Percentiles rank a stretch among this genome's conserved stretches.
phyloP scores from a whole-genome alignment of 352 stramenopile genomes.

The Globisporangium nunn region DNA sequence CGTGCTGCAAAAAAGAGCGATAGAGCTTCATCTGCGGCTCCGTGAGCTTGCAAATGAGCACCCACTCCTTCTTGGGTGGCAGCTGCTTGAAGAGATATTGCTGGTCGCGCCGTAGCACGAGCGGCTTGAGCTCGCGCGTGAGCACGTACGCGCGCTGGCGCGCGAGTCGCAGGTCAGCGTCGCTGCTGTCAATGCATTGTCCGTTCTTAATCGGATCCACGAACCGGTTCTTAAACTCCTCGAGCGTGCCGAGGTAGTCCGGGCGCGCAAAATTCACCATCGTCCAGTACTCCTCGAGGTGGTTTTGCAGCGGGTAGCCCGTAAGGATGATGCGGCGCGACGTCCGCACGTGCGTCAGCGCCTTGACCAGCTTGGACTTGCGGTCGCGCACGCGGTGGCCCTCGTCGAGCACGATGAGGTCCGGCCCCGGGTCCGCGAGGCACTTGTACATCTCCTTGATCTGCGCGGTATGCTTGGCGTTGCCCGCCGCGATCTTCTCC shows the following conservation, averaged over 20 bases:
- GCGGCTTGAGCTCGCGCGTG: conserved; percentile 71
- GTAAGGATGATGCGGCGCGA: conserved; percentile 91
- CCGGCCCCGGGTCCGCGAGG: conserved; percentile 63
- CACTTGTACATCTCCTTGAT: conserved; percentile 64
- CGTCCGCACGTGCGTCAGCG: conserved; percentile 71
- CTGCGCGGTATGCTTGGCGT: conserved; percentile 47
- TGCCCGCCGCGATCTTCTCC: conserved; percentile 65
- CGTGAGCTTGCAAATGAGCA: conserved; percentile 79
- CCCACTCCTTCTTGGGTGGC: conserved; percentile 86
- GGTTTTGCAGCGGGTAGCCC: conserved; percentile 94
- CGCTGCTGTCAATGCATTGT: conserved; percentile 74
- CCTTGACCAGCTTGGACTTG: conserved; percentile 89
- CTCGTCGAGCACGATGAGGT: conserved; percentile 87
- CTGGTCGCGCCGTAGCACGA: conserved; percentile 83
- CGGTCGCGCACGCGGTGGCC: conserved; percentile 84
- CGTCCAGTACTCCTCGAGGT: conserved; percentile 91
- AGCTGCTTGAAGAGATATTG: conserved; percentile 80
- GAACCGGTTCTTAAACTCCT: conserved; percentile 89
- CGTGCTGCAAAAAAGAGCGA: conserved; percentile 50
- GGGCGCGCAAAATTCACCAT: conserved; percentile 89
- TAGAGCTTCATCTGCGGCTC: conserved; percentile 73
- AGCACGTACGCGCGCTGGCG: conserved; percentile 71
- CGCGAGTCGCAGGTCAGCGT: conserved; percentile 58
- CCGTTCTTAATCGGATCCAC: conserved; percentile 86
- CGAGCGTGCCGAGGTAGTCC: conserved; percentile 67